These are phyloP conservation scores for Diaporthe ilicicola DNA, from an alignment of 2,329 filamentous ascomycete genomes.

Conservation along the genomic window DNA sequence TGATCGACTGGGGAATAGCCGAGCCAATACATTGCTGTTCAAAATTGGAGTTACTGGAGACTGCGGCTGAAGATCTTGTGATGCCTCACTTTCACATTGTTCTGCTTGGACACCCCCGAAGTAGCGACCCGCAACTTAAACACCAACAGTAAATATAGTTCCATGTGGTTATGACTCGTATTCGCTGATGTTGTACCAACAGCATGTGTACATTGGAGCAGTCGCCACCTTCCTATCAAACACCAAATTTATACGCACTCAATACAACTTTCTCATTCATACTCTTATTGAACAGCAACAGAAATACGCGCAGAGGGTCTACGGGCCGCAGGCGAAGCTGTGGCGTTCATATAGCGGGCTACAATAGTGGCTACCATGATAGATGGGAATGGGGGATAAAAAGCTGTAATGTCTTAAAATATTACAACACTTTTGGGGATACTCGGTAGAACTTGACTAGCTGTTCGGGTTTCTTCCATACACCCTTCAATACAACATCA, in stretches of 20 bases:
- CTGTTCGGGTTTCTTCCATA: constrained; percentile 43
- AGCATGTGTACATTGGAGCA: background rate
- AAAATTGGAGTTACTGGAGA: background rate
- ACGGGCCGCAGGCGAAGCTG: too few relatives aligned
- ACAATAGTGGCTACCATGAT: too few relatives aligned
- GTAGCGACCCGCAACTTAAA: background rate
- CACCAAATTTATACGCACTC: too few relatives aligned
- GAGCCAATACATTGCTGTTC: background rate
- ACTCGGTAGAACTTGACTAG: constrained; percentile 20
- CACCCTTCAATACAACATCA: constrained; percentile 36
- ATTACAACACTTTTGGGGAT: background rate
- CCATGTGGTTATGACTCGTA: background rate
- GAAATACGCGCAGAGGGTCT: too few relatives aligned
- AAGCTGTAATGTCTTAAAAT: background rate
- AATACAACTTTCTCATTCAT: too few relatives aligned
- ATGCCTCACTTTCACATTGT: background rate
- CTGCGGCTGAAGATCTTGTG: background rate
- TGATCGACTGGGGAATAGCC: background rate
- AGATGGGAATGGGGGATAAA: too few relatives aligned
- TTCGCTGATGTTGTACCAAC: background rate
- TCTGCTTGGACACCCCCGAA: background rate
- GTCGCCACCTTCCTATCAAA: background rate
- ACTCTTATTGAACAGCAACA: too few relatives aligned
- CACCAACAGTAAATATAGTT: background rate
- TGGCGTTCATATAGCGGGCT: too few relatives aligned